Base-by-base conservation (phyloP, 2,329 filamentous ascomycete genomes). In the Exutisphaerella laricina region DNA sequence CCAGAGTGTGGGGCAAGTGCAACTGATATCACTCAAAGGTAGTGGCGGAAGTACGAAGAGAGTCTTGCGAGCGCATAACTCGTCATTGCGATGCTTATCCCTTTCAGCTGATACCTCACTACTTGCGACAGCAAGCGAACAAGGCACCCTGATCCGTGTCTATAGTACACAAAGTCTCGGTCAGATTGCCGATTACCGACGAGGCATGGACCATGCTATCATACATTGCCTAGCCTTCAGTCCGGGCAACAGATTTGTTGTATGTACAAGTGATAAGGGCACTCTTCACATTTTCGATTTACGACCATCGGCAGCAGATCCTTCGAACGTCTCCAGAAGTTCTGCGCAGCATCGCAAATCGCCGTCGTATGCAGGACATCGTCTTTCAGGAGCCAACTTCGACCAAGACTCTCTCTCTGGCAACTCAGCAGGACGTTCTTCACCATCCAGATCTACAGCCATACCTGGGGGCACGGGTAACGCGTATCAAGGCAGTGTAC, bases 261-360 rank as follows among this genome's bases (percentile, higher is more conserved):
- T 92, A 18, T 90, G 88, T 49, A 97, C 90, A 1, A 96, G 89
- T 1, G 92, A 98, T 71, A 98, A 97, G 67, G 89, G 87, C 4
- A 98, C 89, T 0, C 73, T 98, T 8, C 92, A 98, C 66, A 77
- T 98, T 26, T 98, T 96, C 61, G 88, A 97, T 59, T 74, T 96
- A 1, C 83, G 84, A 3, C 75, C 77, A 46, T 45, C 47, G 31
- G 17, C 51, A 18, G 35, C 41, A n/a, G 39, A 44, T 23, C 13
- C 29, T 7, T 43, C 45, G 4, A 32, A 34, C 9, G 13, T 20
- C 12, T 21, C 38, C 14, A 33, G 35, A 40, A 21, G 34, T 4
- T 32, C 43, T n/a, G 25, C 45, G 17, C 45, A 39, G 10, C 55
- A 59, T 29, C 48, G 51, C 13, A 59, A 55, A 23, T 41, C 46